phyloP scores from a whole-genome alignment of 805 yeast species.

The Grigorovia yakushimaensis region DNA sequence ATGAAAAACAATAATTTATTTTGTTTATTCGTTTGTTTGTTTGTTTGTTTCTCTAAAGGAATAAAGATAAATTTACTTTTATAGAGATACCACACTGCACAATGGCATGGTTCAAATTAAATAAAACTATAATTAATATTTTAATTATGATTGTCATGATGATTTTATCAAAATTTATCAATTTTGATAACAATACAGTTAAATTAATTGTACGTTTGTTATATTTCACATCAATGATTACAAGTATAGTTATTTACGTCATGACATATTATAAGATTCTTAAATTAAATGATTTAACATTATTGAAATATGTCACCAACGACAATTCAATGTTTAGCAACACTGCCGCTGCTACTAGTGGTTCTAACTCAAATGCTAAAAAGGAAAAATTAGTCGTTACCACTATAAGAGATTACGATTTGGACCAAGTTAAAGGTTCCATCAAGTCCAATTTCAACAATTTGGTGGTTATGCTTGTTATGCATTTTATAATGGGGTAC shows the following conservation, averaged over 20 bases:
- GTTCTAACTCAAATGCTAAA: neutral
- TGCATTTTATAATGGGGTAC: constrained; percentile 96
- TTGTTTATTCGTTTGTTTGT: no score
- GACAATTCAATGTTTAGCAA: constrained; percentile 48
- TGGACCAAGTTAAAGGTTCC: constrained; percentile 70
- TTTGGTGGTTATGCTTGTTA: constrained; percentile 93
- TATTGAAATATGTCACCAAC: constrained; percentile 83
- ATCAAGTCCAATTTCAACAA: constrained; percentile 81
- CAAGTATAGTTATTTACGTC: constrained; percentile 59
- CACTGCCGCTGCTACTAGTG: neutral
- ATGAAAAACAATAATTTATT: no score
- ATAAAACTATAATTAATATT: constrained; percentile 80
- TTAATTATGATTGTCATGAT: constrained; percentile 90
- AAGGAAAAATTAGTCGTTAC: constrained; percentile 57
- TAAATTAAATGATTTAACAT: constrained; percentile 80
- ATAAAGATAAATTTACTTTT: no score
- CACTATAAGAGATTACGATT: constrained; percentile 90
- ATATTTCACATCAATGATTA: constrained; percentile 55
- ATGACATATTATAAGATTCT: constrained; percentile 50
- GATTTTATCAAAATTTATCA: constrained; percentile 85
- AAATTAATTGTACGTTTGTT: constrained; percentile 66
- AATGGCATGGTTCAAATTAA: constrained; percentile 37
- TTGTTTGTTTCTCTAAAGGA: no score
- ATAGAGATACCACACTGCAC: no score
- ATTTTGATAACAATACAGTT: constrained; percentile 74